Base-by-base conservation (phyloP, 2,329 filamentous ascomycete species). In the Amylocarpus encephaloides region DNA sequence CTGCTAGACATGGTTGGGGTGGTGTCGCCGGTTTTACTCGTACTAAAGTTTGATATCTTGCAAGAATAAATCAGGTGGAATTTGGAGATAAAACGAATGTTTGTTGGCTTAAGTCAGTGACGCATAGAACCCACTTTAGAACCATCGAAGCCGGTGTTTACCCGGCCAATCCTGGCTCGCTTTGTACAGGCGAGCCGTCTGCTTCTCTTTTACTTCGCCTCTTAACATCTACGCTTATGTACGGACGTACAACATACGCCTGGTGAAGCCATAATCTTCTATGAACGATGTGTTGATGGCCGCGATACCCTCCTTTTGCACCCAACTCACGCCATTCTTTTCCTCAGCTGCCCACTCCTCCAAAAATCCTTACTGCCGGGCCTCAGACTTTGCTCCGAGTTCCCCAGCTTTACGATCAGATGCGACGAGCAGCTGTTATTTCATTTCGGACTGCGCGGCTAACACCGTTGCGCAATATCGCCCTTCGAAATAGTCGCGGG, bases 381-480 rank as follows among this genome's bases (percentile, higher is more conserved):
- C 44, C 49, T 56, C 54, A 55, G 51, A 58, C 53, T 44, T 33
- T 29, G 34, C 36, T 46, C 52, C 41, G 42, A 52, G 43, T 35
- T 39, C 42, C 43, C n/a, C 34, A 54, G 29, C 39, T 55, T 30
- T 34, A 52, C 48, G 50, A 57, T 63, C 73, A 73, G 73, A 91
- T 91, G 86, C 85, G 85, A 80, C 85, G 83, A 71, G 84, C 79
- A 70, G 79, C 80, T 60, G 70, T 82, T 57, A 79, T 80, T 74
- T 80, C 79, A 64, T 73, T 86, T 68, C 80, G 85, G 73, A 81
- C 82, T 65, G 80, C 80, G 63, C 79, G 80, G 70, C 79, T 83
- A 67, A 78, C 75, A 64, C 76, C 76, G 63, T 77, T 79, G 68
- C 82, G 79, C 64, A 79, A 76, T 66, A 69, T 83, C 57, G 64